Conservation (phyloP, 441 rosid species). For the Bruguiera hainesii region DNA sequence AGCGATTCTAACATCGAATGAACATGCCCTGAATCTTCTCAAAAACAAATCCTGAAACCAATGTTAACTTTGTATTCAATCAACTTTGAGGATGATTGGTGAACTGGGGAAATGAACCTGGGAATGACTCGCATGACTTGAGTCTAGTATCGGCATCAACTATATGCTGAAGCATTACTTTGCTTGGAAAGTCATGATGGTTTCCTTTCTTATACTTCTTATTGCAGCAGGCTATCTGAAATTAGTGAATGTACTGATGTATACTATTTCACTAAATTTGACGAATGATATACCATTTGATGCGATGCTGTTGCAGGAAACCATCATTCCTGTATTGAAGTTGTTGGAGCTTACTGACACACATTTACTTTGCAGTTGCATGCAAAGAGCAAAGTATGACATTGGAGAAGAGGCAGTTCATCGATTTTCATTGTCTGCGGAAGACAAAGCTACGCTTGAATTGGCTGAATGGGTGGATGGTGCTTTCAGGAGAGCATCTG, state of each 20-base stretch:
- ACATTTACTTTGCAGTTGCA: conserved; percentile 63
- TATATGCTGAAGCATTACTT: not conserved
- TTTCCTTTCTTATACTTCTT: conserved; percentile 7
- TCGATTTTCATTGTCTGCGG: conserved; percentile 93
- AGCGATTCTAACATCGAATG: too few relatives aligned
- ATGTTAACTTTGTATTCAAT: too few relatives aligned
- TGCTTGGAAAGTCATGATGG: not conserved
- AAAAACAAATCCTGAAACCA: too few relatives aligned
- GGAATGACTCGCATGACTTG: not conserved
- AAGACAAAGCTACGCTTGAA: conserved; percentile 98
- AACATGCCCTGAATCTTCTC: too few relatives aligned
- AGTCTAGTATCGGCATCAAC: not conserved
- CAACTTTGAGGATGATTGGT: not conserved
- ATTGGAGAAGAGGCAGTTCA: conserved; percentile 97
- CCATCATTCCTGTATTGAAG: conserved; percentile 4
- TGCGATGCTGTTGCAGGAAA: not conserved
- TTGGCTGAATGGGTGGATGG: conserved; percentile 97
- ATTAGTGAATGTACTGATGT: not conserved
- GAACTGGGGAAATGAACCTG: not conserved
- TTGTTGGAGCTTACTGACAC: conserved; percentile 11
- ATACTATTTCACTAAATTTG: not conserved
- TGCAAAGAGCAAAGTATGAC: conserved; percentile 97
- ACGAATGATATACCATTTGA: not conserved
- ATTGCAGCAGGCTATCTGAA: not conserved
- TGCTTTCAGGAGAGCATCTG: conserved; percentile 74